Percentiles rank a stretch among this genome's conserved stretches.
These are phyloP conservation scores for Diversispora epigaea DNA, from an alignment of 192 early-diverging fungal species.

Conservation along the genomic window DNA sequence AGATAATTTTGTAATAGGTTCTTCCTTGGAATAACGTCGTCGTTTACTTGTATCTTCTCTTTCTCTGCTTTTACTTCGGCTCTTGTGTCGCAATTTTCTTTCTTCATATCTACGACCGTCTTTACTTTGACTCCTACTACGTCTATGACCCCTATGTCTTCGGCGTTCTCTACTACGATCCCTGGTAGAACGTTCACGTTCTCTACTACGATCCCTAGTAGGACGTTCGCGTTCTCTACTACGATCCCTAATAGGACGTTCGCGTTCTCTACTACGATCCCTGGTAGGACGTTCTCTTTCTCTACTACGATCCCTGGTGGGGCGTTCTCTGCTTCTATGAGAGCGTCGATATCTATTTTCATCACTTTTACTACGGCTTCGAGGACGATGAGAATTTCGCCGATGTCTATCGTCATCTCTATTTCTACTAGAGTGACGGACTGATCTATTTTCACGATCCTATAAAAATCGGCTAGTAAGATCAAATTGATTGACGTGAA, in stretches of 20 bases:
- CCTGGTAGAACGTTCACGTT: background rate
- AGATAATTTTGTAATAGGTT: conserved; percentile 4
- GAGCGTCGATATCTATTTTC: conserved; percentile 34
- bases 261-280: conserved; percentile 1
- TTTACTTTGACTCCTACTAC: conserved; percentile 26
- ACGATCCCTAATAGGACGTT: conserved; percentile 2
- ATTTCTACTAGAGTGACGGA: conserved; percentile 29
- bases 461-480: conserved; percentile 17
- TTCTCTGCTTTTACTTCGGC: conserved; percentile 17
- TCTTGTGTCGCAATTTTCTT: conserved; percentile 2
- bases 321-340: conserved; percentile 17
- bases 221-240: conserved; percentile 14
- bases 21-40: conserved; percentile 10
- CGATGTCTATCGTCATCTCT: conserved; percentile 35
- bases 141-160: conserved; percentile 9
- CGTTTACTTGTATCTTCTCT: conserved; percentile 9
- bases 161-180: conserved; percentile 4
- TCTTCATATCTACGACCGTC: conserved; percentile 23
- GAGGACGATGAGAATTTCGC: conserved; percentile 34
- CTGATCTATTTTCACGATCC: conserved; percentile 1
- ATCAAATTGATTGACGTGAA: conserved; percentile 12
- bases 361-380: conserved; percentile 33
- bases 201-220: conserved; percentile 17
- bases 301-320: conserved; percentile 13
- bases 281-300: background rate